Evolutionary conservation across 176 grass and related monocot species (phyloP), one percentile per base, ranked within the genome.

Genomic region (Triticum aestivum): DNA sequence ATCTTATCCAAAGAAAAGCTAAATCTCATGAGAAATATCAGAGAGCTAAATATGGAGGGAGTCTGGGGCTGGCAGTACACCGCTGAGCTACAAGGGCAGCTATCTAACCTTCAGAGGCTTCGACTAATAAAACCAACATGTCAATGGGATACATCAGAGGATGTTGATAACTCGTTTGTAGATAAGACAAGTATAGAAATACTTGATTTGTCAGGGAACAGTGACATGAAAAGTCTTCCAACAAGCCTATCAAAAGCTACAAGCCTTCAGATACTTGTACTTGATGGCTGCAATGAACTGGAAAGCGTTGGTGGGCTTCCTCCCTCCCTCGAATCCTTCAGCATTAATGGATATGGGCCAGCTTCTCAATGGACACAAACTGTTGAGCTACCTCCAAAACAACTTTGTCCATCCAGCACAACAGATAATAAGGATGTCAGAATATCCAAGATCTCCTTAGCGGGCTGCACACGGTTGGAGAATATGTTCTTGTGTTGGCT

Each of bases 241-340:
- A 12, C 15, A 33, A 84, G 38, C 82, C 37, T 73, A 37, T 85
- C 69, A 51, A 30, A 6, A 1, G 78, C 78, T 5, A 54, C 68
- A 3, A 29, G 8, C 41, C 8, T 75, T 26, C 6, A 74, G 9
- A 6, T 15, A 29, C 41, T 81, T 81, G 21, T 87, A 14, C 69
- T 87, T 54, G 69, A 87, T 74, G 78, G 78, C 1, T 75, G 85
- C 30, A 8, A 81, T 17, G 41, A 8, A 1, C 8, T 87, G 11
- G 69, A 66, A 14, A 17, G 56, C 14, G 18, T 81, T 52, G 85
- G 12, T 20, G 0, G 4, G 11, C 35, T 79, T 10, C 59, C 77
- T 8, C 1, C 35, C 6, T 27, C 37, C 0, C 77, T 79, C 1
- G 15, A 14, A 20, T 63, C 10, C 1, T 63, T 79, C 1, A 79